phyloP scores from a whole-genome alignment of 768 basidiomycete genomes.

The Xerocomus potaroensis region DNA sequence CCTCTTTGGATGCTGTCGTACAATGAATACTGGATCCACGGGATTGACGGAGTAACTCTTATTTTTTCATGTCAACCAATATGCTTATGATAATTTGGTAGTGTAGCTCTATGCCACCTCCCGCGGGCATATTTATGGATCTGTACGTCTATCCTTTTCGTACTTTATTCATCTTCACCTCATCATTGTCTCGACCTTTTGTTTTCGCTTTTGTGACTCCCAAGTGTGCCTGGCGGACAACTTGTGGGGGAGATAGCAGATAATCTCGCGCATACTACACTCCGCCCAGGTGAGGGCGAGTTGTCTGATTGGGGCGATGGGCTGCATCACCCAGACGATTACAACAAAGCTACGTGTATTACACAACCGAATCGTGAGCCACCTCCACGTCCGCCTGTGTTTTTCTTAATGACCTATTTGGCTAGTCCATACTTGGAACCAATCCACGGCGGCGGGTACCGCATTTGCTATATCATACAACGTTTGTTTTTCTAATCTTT shows the following conservation, averaged over 20 bases:
- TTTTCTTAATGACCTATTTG: not conserved
- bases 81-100: constrained; percentile 1
- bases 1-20: no score
- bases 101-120: constrained; percentile 6
- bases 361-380: constrained; percentile 12
- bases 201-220: not conserved
- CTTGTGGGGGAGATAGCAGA: constrained; percentile 4
- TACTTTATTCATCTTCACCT: not conserved
- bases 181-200: not conserved
- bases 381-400: not conserved
- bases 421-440: constrained; percentile 14
- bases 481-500: constrained; percentile 3
- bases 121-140: not conserved
- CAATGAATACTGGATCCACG: constrained; percentile 8
- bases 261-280: constrained; percentile 2
- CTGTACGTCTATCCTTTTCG: constrained; percentile 7
- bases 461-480: constrained; percentile 9
- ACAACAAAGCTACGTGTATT: not conserved
- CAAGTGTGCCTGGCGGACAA: not conserved
- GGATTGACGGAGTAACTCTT: not conserved
- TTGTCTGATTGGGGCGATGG: constrained; percentile 8
- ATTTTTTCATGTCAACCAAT: not conserved
- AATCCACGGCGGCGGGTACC: constrained; percentile 7
- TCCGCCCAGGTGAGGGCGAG: rapidly evolving
- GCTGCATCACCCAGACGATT: not conserved